Evolutionary conservation across 2,329 filamentous ascomycete genomes (phyloP), one percentile per base, ranked within the genome.

Genomic region (Phialemonium atrogriseum): DNA sequence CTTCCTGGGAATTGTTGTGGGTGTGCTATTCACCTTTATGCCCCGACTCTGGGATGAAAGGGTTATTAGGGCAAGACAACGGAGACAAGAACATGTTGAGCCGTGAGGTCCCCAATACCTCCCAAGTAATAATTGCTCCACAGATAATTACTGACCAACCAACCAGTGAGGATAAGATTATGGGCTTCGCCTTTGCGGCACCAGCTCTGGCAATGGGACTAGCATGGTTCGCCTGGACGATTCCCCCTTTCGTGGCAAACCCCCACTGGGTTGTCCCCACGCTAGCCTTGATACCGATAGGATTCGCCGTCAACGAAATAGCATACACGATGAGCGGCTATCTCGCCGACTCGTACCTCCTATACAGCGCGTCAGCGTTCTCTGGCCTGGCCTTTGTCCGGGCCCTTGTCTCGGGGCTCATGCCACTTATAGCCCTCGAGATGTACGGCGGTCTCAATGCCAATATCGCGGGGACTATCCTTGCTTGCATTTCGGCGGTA

Each of bases 141-240:
- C 20, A 8, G 11, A 22, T 7, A 7, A 22, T 22, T 11, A 7
- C 20, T 11, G 8, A 8, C 20, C 20, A 22, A 22, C n/a, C n/a
- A n/a, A 44, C 50, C 12, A 64, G 63, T 0, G 66, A 70, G 46
- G 55, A 68, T 45, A 69, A 69, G 31, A 52, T 68, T 13, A 41
- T 51, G 7, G 64, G 63, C n/a, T 66, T 68, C 38, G 52, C 52
- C 24, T 46, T 66, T 19, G 65, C 60, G 1, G 58, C 59, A 0
- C 61, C 64, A 3, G 44, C 56, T 5, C 53, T 68, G 5, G 59
- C 62, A 4, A 42, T 51, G 5, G 62, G 56, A 3, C 54, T 70
- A 2, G 64, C 60, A 55, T 54, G 51, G 45, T 66, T 69, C 35
- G 57, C 59, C 5, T 62, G 58, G 52, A 67, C 65, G 2, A 56